Conservation (phyloP, 2,329 filamentous ascomycete species). For the Colletotrichum musae region DNA sequence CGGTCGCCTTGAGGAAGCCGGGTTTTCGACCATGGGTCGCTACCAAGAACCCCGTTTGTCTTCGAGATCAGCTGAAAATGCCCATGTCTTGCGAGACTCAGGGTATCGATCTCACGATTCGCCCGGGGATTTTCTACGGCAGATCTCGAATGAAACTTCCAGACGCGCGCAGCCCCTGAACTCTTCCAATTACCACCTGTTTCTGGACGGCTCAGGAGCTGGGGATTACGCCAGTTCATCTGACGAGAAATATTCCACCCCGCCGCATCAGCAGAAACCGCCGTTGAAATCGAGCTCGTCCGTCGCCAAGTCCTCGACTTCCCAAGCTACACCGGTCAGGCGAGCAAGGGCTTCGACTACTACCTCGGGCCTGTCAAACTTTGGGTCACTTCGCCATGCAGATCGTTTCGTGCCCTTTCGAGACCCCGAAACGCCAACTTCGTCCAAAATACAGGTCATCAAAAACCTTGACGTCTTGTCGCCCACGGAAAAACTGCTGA, state of each 20-base stretch:
- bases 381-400: constrained; percentile 41
- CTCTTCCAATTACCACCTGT: constrained; percentile 19
- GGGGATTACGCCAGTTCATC: constrained; percentile 9
- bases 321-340: background rate
- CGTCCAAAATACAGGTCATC: constrained; percentile 57
- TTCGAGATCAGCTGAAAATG: background rate
- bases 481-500: constrained; percentile 59
- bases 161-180: background rate
- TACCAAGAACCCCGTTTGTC: background rate
- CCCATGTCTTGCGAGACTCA: background rate
- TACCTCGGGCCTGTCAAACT: background rate
- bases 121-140: background rate
- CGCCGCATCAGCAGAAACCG: background rate
- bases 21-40: background rate
- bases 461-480: constrained; percentile 61
- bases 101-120: background rate
- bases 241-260: background rate
- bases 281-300: background rate
- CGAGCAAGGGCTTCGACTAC: background rate
- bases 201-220: constrained; percentile 34
- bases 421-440: constrained; percentile 50
- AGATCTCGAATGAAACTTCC: constrained; percentile 3
- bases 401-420: constrained; percentile 68
- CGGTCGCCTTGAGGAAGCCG: background rate
- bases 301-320: background rate